These are phyloP conservation scores for Thalassiosira delicatula DNA, from an alignment of 352 stramenopile species.

Conservation along the genomic window DNA sequence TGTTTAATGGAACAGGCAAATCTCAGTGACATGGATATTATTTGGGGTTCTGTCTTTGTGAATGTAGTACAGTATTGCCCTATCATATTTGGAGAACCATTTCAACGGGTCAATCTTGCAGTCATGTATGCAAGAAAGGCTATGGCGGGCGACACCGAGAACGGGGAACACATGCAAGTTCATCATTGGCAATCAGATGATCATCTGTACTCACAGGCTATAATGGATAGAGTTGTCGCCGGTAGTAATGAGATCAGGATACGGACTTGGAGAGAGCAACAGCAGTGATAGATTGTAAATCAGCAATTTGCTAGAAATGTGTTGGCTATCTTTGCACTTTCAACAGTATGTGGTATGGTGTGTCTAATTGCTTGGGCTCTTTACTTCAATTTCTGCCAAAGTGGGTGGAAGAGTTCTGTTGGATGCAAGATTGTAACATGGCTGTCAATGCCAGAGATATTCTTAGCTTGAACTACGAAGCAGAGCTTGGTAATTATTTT, in stretches of 20 bases:
- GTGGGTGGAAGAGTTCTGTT: conserved; percentile 10
- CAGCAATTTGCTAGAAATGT: no score
- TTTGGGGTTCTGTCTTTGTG: background rate
- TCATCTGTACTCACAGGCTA: background rate
- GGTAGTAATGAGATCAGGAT: background rate
- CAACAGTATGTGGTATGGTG: background rate
- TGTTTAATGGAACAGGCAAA: conserved; percentile 5
- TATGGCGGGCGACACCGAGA: conserved; percentile 7
- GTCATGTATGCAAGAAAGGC: conserved; percentile 8
- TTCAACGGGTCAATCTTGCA: conserved; percentile 1
- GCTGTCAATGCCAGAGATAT: conserved; percentile 35
- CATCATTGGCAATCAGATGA: conserved; percentile 18
- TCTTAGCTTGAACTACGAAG: conserved; percentile 21
- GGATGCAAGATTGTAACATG: conserved; percentile 22
- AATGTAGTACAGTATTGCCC: conserved; percentile 10
- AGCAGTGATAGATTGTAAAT: no score
- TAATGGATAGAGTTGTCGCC: background rate
- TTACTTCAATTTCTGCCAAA: conserved; percentile 2
- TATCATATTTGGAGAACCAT: conserved; percentile 26
- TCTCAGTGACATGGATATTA: background rate
- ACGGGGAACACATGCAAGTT: conserved; percentile 14
- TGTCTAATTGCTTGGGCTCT: conserved; percentile 1
- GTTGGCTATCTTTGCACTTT: background rate
- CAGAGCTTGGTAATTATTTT: conserved; percentile 31
- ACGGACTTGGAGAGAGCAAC: no score